Conservation (phyloP, 495 filamentous ascomycete species). For the Penicillium turbatum region DNA sequence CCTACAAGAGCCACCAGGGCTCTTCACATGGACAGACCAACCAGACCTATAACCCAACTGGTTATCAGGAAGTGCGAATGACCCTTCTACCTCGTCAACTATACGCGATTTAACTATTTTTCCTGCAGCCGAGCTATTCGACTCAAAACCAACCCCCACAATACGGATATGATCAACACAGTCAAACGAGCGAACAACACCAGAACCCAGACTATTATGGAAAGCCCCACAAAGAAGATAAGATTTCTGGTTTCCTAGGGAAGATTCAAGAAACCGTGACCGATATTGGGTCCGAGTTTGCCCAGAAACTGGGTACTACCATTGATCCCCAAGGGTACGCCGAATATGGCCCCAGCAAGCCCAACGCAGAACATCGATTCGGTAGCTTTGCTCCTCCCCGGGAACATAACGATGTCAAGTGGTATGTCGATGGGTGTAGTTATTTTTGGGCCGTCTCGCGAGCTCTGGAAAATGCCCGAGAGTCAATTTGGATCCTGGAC, state of each 20-base stretch:
- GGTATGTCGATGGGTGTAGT: conserved; percentile 89
- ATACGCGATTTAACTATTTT: neutral
- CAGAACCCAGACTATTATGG: conserved; percentile 24
- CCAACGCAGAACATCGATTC: conserved; percentile 60
- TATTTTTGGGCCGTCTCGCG: conserved; percentile 89
- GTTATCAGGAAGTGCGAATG: conserved; percentile 12
- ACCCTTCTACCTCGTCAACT: neutral
- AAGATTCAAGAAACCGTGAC: conserved; percentile 54
- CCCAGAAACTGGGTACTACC: conserved; percentile 44
- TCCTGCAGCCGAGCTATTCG: conserved; percentile 11
- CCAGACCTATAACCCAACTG: conserved; percentile 16
- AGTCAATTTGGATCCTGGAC: conserved; percentile 90
- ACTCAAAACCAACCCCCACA: conserved; percentile 15
- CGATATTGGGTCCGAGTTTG: conserved; percentile 47
- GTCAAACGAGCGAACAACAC: conserved; percentile 13
- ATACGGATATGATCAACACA: conserved; percentile 15
- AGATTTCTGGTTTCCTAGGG: conserved; percentile 49
- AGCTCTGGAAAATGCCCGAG: conserved; percentile 76
- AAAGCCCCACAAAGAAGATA: conserved; percentile 40
- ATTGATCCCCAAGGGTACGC: conserved; percentile 49
- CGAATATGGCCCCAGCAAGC: conserved; percentile 42
- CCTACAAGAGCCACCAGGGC: conserved; percentile 36
- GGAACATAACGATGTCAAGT: conserved; percentile 67
- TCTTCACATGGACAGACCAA: conserved; percentile 15
- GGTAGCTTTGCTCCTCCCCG: conserved; percentile 74